Conservation (phyloP, 352 stramenopile species). For the Pythium utonaiense region DNA sequence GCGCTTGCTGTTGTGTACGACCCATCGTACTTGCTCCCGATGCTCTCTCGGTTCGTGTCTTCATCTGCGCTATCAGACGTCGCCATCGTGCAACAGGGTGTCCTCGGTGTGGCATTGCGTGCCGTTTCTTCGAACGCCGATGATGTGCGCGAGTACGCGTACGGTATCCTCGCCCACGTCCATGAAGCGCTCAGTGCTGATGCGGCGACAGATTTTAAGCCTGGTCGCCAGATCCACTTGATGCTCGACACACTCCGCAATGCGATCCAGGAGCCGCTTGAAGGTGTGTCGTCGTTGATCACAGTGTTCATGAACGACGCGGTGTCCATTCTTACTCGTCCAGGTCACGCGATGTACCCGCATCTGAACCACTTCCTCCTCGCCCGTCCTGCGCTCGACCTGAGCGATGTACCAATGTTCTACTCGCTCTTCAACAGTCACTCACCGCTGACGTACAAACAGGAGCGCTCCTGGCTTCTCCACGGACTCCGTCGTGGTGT, state of each 20-base stretch:
- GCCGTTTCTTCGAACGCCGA: slow-evolving; percentile 61
- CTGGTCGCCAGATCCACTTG: slow-evolving; percentile 71
- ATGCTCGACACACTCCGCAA: slow-evolving; percentile 78
- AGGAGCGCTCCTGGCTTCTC: slow-evolving; percentile 83
- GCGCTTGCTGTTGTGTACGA: slow-evolving; percentile 44
- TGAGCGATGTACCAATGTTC: slow-evolving; percentile 86
- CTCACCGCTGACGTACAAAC: slow-evolving; percentile 62
- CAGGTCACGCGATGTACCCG: slow-evolving; percentile 68
- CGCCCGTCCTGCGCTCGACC: slow-evolving; percentile 68
- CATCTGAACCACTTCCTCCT: slow-evolving; percentile 85
- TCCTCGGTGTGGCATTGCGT: slow-evolving; percentile 66
- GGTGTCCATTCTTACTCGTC: slow-evolving; percentile 60
- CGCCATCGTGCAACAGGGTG: slow-evolving; percentile 62
- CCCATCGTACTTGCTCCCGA: slow-evolving; percentile 68
- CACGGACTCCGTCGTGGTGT: slow-evolving; percentile 71
- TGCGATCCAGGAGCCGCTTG: slow-evolving; percentile 44
- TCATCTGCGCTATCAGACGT: slow-evolving; percentile 57
- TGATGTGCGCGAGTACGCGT: slow-evolving; percentile 60
- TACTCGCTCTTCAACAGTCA: slow-evolving; percentile 86
- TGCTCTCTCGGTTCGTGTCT: slow-evolving; percentile 75
- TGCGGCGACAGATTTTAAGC: slow-evolving; percentile 55
- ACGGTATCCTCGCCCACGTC: slow-evolving; percentile 68
- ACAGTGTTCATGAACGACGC: slow-evolving; percentile 83
- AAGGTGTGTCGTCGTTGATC: slow-evolving; percentile 66
- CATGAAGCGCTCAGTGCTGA: slow-evolving; percentile 69